Percentiles rank a stretch among this genome's conserved stretches.
phyloP scores from a whole-genome alignment of 768 basidiomycete species.

The Podaxis sp. region DNA sequence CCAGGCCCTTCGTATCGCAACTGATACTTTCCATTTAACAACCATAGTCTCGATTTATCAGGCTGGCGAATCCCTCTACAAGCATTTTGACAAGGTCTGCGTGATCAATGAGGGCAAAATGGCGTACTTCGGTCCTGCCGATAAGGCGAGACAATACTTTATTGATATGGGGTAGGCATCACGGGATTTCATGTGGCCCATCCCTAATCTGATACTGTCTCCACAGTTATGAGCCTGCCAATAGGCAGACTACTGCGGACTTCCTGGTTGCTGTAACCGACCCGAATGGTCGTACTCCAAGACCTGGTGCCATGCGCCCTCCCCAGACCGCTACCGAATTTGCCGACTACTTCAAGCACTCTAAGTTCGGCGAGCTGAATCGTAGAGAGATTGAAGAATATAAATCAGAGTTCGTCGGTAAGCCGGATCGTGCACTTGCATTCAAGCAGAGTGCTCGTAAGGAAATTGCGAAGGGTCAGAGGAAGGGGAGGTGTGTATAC shows the following conservation, averaged over 20 bases:
- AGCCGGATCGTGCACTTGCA: constrained; percentile 37
- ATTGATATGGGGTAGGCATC: constrained; percentile 46
- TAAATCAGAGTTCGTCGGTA: constrained; percentile 41
- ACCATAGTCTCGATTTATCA: constrained; percentile 87
- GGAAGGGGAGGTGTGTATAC: constrained; percentile 30
- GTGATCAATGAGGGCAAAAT: constrained; percentile 73
- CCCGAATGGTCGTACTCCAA: constrained; percentile 53
- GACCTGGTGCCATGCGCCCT: constrained; percentile 38
- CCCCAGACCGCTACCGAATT: constrained; percentile 63
- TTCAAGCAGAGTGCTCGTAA: constrained; percentile 48
- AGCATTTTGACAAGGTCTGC: constrained; percentile 78
- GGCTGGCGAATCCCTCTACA: constrained; percentile 67
- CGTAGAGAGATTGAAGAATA: constrained; percentile 47
- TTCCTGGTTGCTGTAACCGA: constrained; percentile 66
- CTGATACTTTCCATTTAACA: constrained; percentile 51
- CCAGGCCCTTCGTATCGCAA: constrained; percentile 60
- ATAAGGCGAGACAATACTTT: constrained; percentile 70
- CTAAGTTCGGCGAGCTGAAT: constrained; percentile 41
- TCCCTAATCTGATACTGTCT: not conserved
- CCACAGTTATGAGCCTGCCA: constrained; percentile 52
- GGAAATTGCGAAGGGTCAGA: constrained; percentile 51
- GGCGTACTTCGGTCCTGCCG: constrained; percentile 72
- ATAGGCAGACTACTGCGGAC: constrained; percentile 65
- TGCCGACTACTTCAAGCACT: constrained; percentile 44
- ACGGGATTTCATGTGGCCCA: not conserved